Evolutionary conservation across 2,329 filamentous ascomycete species (phyloP).

Genomic region (Alternaria alternata): DNA sequence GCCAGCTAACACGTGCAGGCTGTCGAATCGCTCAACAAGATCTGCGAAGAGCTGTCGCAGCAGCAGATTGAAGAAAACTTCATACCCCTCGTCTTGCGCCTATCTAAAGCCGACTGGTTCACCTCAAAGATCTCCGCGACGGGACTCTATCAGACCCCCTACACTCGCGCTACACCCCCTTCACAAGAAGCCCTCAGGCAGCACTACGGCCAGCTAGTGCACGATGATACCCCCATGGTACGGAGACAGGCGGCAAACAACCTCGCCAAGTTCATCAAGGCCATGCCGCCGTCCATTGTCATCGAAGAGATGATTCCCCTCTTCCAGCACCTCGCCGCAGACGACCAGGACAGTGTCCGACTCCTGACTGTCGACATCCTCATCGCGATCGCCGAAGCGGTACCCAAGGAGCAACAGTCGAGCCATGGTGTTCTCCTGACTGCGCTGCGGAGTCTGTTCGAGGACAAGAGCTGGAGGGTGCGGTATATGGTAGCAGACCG

Average conservation of each 20-base stretch:
- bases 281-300: conserved; percentile 89
- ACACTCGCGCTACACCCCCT: conserved; percentile 86
- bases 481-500: conserved; percentile 99
- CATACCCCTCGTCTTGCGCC: conserved; percentile 91
- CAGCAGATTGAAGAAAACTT: conserved; percentile 97
- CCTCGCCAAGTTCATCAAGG: conserved; percentile 95
- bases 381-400: conserved; percentile 94
- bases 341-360: conserved; percentile 97
- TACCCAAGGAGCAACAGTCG: conserved; percentile 96
- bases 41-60: conserved; percentile 89
- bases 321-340: conserved; percentile 94
- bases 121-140: conserved; percentile 99
- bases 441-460: conserved; percentile 89
- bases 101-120: conserved; percentile 99
- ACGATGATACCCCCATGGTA: conserved; percentile 99
- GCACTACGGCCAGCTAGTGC: conserved; percentile 91
- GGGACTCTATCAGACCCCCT: conserved; percentile 91
- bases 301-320: conserved; percentile 99
- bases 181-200: conserved; percentile 90
- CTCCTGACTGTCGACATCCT: conserved; percentile 95
- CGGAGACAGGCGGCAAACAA: conserved; percentile 96
- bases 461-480: conserved; percentile 99
- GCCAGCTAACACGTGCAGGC: conserved; percentile 67
- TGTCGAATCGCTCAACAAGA: conserved; percentile 99
- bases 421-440: conserved; percentile 94